These are phyloP conservation scores for Mrakia hoshinonis DNA, from an alignment of 768 basidiomycete genomes.

Conservation along the genomic window DNA sequence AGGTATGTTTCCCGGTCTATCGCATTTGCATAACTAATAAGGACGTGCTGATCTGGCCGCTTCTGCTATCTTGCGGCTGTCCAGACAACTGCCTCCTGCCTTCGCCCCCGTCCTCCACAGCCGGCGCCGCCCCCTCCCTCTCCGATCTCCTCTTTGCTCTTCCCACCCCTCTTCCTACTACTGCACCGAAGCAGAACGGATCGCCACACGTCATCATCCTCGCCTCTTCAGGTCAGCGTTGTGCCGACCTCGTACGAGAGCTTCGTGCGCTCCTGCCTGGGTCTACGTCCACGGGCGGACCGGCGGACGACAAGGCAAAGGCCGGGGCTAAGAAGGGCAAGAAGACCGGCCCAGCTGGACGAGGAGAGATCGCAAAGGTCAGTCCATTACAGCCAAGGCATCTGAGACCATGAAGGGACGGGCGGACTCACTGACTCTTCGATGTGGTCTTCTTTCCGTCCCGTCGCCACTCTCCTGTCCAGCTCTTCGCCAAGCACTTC, in stretches of 20 bases:
- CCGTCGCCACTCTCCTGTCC: neutral
- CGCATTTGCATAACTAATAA: neutral
- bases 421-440: no score
- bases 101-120: neutral
- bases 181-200: constrained; percentile 11
- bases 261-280: constrained; percentile 16
- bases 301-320: constrained; percentile 10
- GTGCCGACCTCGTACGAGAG: constrained; percentile 29
- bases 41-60: no score
- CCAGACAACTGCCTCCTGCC: neutral
- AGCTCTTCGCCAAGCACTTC: constrained; percentile 30
- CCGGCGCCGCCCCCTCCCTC: neutral
- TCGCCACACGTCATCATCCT: constrained; percentile 25
- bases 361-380: constrained; percentile 28
- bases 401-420: no score
- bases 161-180: neutral
- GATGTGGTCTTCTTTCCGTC: neutral
- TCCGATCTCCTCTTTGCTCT: constrained; percentile 15
- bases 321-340: neutral
- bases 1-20: neutral
- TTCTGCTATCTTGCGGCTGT: neutral
- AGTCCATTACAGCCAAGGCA: neutral
- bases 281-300: neutral
- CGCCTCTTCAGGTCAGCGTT: constrained; percentile 25
- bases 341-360: constrained; percentile 10